Base-by-base conservation (phyloP, 164 flowering plant genomes). In the Sedum album region DNA sequence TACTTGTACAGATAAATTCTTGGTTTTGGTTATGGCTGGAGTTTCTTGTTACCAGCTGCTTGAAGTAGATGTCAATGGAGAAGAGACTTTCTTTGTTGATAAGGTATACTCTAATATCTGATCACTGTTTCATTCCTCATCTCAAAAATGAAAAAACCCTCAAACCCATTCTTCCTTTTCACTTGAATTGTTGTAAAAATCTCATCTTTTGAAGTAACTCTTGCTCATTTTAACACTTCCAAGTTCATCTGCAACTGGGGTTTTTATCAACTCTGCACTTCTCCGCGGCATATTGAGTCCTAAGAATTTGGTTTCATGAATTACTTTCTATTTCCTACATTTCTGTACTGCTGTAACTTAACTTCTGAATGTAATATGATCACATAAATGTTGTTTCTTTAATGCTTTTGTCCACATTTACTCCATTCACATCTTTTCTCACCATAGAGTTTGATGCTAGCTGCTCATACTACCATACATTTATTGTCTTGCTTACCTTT, bases 41-140 rank as follows among this genome's bases (percentile, higher is more conserved):
- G 74, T 8, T 23, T 74, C 67, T 74, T 86, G 83, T 76, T 76
- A 80, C 76, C 86, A 3, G 38, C 3, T 35, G 38, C 38, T 86
- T 74, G 76, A 86, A 77, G 86, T 84, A 62, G 87, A 84, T 74
- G 83, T 86, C 51, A 84, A 86, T 80, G 91, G 88, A 1, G 85
- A 84, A 79, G 84, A 83, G 70, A 68, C 74, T 76, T 83, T 86
- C 83, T 66, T 84, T 73, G 82, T 84, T 51, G 75, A 82, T 74
- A 83, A 79, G 88, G 91, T 86, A 75, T n/a, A n/a, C n/a, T n/a
- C n/a, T n/a, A n/a, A n/a, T n/a, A 46, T 53, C 53, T 55, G 55
- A 11, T 46, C 17, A 46, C 2, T 18, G 17, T 5, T 30, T 67
- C 21, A 8, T 17, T 63, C 62, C 35, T 63, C 39, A 14, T 14